Percentiles rank a stretch among this genome's conserved stretches.
Evolutionary conservation across 179 eudicot species (phyloP).

Genomic region (Drosera spatulata): DNA sequence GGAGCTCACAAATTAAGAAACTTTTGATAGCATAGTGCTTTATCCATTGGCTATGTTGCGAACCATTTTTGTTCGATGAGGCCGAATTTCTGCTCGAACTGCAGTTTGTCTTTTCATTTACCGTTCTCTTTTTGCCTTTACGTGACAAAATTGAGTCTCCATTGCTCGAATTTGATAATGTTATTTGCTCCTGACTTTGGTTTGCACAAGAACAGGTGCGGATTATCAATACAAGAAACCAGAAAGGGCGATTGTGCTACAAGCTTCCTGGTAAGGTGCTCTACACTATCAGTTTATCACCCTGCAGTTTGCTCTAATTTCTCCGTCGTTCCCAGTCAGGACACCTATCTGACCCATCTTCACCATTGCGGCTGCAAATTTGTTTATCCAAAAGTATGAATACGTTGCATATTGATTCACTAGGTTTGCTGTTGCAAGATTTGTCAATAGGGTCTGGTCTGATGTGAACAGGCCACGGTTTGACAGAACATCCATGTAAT

Average conservation of each 20-base stretch:
- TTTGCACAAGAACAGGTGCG: too few species aligned
- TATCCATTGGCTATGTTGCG: not conserved
- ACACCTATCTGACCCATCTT: slow-evolving; percentile 56
- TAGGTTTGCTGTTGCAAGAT: slow-evolving; percentile 20
- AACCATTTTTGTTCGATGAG: not conserved
- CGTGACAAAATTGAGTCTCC: too few species aligned
- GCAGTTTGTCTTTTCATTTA: too few species aligned
- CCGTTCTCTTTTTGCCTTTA: too few species aligned
- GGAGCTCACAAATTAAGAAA: slow-evolving; percentile 63
- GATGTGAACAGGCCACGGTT: slow-evolving; percentile 66
- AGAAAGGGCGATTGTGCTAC: not conserved
- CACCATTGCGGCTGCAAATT: slow-evolving; percentile 73
- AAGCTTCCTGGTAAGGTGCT: not conserved
- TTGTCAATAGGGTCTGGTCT: slow-evolving; percentile 52
- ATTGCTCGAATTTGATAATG: too few species aligned
- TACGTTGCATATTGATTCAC: slow-evolving; percentile 38
- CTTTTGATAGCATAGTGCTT: not conserved
- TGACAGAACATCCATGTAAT: slow-evolving; percentile 37
- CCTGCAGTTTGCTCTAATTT: slow-evolving; percentile 38
- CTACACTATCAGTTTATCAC: slow-evolving; percentile 3
- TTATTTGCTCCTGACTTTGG: too few species aligned
- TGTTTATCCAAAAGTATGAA: slow-evolving; percentile 29
- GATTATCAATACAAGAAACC: too few species aligned
- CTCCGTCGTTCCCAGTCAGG: slow-evolving; percentile 20
- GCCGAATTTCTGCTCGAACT: not conserved